Percentiles rank a stretch among this genome's conserved stretches.
phyloP scores from a whole-genome alignment of 2,329 filamentous ascomycete species.

The Stenocarpella maydis region DNA sequence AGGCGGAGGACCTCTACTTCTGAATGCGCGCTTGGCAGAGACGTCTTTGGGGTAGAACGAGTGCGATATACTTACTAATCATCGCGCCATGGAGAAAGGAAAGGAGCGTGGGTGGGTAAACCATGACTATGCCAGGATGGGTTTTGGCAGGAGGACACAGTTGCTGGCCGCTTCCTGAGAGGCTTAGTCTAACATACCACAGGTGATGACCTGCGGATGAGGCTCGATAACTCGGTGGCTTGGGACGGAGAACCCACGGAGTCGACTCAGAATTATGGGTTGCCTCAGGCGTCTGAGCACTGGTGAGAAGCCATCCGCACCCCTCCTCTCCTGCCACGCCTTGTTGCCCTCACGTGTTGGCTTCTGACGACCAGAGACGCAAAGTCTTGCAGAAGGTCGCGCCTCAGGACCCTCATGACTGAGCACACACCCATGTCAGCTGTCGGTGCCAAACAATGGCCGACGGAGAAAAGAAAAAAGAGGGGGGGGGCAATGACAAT shows the following conservation, averaged over 20 bases:
- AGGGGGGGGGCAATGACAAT: neutral
- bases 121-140: neutral
- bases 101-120: neutral
- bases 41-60: neutral
- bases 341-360: neutral
- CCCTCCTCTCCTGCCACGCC: too few relatives aligned
- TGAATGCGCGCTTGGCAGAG: slow-evolving; percentile 47
- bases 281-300: neutral
- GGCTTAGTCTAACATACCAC: neutral
- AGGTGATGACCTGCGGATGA: neutral
- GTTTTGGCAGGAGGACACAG: too few relatives aligned
- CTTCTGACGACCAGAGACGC: neutral
- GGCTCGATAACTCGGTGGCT: neutral
- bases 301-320: neutral
- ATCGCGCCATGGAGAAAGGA: too few relatives aligned
- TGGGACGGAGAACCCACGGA: neutral
- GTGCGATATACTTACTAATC: too few relatives aligned
- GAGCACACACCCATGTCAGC: neutral
- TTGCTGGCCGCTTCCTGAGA: neutral
- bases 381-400: neutral
- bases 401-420: neutral
- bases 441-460: neutral
- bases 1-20: slow-evolving; percentile 77
- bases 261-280: neutral
- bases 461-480: neutral